Conservation (phyloP, 2,329 filamentous ascomycete genomes). For the Epicoccum sorghinum region DNA sequence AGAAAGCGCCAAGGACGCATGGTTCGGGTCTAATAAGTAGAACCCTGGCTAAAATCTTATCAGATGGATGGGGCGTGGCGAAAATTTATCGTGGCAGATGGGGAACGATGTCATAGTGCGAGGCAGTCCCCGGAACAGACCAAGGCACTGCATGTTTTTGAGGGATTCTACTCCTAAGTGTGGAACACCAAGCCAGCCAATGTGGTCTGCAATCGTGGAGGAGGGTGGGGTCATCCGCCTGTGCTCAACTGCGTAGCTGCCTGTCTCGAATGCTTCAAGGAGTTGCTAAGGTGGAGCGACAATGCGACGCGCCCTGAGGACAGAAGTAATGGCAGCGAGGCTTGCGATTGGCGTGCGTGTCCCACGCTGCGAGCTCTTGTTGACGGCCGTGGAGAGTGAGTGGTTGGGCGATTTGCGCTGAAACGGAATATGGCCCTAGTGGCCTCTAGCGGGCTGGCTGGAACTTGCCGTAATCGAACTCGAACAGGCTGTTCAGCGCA, state of each 20-base stretch:
- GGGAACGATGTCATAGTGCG: slow-evolving; percentile 12
- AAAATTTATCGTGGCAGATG: slow-evolving; percentile 11
- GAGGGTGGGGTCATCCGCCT: not conserved
- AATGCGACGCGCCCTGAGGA: not conserved
- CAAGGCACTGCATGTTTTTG: too few species aligned
- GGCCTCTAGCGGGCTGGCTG: slow-evolving; percentile 18
- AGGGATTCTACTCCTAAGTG: too few species aligned
- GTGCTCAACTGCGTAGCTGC: slow-evolving; percentile 3
- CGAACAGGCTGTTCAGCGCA: slow-evolving; percentile 19
- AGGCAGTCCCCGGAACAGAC: too few species aligned
- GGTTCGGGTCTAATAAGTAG: too few species aligned
- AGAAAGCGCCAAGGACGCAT: too few species aligned
- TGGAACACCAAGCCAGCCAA: slow-evolving; percentile 10
- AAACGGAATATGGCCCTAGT: slow-evolving; percentile 25
- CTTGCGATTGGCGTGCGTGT: not conserved
- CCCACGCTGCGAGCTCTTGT: not conserved
- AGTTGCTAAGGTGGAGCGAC: not conserved
- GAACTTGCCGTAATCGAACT: slow-evolving; percentile 30
- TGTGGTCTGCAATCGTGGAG: slow-evolving; percentile 16
- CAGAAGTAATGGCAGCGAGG: not conserved
- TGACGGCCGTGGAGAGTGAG: slow-evolving; percentile 4
- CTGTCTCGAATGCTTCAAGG: not conserved
- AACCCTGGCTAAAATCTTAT: not conserved
- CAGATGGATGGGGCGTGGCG: slow-evolving; percentile 5
- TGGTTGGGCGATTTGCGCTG: slow-evolving; percentile 21